Conservation (phyloP, 306 rosid genomes). For the Echinosophora koreensis region DNA sequence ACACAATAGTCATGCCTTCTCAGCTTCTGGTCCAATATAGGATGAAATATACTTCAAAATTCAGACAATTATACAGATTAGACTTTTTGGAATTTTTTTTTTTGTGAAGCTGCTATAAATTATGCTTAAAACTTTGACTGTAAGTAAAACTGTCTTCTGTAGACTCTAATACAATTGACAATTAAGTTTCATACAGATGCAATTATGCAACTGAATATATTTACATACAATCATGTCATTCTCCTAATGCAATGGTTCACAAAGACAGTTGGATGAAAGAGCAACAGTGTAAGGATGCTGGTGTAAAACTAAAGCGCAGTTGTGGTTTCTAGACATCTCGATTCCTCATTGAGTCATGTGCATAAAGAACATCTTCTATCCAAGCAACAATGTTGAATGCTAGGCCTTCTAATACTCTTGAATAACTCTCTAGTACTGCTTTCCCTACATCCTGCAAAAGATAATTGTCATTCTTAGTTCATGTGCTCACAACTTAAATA, state of each 20-base stretch:
- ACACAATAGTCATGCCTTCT: too few relatives aligned
- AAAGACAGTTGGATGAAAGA: slow-evolving; percentile 30
- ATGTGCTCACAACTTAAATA: slow-evolving; percentile 5
- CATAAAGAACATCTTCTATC: slow-evolving; percentile 76
- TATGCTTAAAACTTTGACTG: slow-evolving; percentile 4
- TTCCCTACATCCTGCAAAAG: slow-evolving; percentile 76
- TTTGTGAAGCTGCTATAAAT: neutral
- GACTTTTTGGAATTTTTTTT: neutral
- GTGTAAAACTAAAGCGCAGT: slow-evolving; percentile 29
- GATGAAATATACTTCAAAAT: neutral
- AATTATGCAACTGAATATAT: slow-evolving; percentile 41
- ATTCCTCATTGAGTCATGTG: slow-evolving; percentile 57
- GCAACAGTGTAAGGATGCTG: slow-evolving; percentile 5
- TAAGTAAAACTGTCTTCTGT: slow-evolving; percentile 10
- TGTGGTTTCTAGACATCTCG: slow-evolving; percentile 51
- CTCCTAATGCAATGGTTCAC: slow-evolving; percentile 3
- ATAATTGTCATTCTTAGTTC: slow-evolving; percentile 5
- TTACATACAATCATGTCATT: slow-evolving; percentile 32
- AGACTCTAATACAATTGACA: neutral
- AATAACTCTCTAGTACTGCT: slow-evolving; percentile 76
- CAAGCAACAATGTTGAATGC: slow-evolving; percentile 84
- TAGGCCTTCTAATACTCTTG: slow-evolving; percentile 76
- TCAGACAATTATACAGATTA: neutral
- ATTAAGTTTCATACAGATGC: slow-evolving; percentile 32
- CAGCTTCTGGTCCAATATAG: too few relatives aligned